A percentile compares a stretch with the other conserved stretches of the same genome.
These are phyloP conservation scores for Trichophyton verrucosum DNA, from an alignment of 2,329 filamentous ascomycete species.

Conservation along the genomic window DNA sequence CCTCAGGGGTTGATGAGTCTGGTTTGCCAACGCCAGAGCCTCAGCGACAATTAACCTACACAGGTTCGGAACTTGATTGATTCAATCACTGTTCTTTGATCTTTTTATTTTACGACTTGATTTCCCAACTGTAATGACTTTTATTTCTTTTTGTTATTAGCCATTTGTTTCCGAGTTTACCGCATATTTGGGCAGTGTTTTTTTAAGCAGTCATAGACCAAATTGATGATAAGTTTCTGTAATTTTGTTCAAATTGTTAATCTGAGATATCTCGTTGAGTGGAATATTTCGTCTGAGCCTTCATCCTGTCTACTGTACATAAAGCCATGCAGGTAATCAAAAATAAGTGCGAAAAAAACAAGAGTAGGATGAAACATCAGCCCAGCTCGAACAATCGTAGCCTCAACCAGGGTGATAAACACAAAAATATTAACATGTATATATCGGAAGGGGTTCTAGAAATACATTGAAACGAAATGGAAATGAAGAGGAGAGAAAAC, in stretches of 20 bases:
- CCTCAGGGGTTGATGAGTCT: neutral
- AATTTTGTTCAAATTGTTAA: neutral
- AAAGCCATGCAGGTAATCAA: neutral
- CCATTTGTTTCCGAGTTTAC: too few relatives aligned
- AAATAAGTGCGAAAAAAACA: neutral
- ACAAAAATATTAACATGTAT: neutral
- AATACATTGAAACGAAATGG: neutral
- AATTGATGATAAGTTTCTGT: neutral
- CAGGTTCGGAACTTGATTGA: neutral
- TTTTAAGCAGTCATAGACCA: too few relatives aligned
- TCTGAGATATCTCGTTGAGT: neutral
- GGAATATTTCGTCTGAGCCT: neutral
- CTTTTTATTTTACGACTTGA: neutral
- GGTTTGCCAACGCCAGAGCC: neutral
- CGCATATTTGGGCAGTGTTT: too few relatives aligned
- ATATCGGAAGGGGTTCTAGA: slow-evolving; percentile 2
- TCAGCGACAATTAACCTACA: neutral
- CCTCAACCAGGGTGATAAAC: neutral
- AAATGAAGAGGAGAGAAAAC: neutral
- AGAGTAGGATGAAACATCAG: neutral
- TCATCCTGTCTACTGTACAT: neutral
- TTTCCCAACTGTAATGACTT: neutral
- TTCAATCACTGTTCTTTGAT: neutral
- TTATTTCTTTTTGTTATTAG: too few relatives aligned
- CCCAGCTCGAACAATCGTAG: neutral